A percentile compares a stretch with the other conserved stretches of the same genome.
Conservation (phyloP, 208 protist species). For the Crithidia brevicula region DNA sequence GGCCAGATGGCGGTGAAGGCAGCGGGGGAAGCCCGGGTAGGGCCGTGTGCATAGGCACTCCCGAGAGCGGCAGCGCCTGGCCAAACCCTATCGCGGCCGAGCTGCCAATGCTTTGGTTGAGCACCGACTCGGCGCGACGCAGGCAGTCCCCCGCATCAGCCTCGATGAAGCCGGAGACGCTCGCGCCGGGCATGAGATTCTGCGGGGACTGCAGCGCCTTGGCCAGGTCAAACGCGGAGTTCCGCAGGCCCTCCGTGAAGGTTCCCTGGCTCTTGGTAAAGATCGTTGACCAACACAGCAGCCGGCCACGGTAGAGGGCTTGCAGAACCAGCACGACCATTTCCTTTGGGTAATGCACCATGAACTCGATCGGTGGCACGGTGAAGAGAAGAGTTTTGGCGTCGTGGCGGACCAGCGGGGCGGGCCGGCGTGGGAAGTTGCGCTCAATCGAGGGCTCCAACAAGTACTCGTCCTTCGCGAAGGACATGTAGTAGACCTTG, state of each 20-base stretch:
- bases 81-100: background rate
- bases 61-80: conserved; percentile 11
- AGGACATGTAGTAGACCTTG: conserved; percentile 67
- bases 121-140: conserved; percentile 37
- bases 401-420: conserved; percentile 32
- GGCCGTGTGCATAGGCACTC: too few relatives aligned
- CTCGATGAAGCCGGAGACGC: conserved; percentile 50
- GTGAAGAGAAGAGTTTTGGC: conserved; percentile 44
- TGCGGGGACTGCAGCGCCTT: conserved; percentile 44
- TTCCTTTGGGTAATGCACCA: conserved; percentile 42
- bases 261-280: conserved; percentile 30
- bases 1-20: conserved; percentile 24
- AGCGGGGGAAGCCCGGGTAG: conserved; percentile 47
- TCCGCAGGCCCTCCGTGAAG: conserved; percentile 56
- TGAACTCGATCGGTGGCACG: conserved; percentile 50
- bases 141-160: conserved; percentile 37
- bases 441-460: conserved; percentile 48
- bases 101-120: conserved; percentile 16
- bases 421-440: conserved; percentile 27
- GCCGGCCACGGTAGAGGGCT: conserved; percentile 39
- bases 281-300: conserved; percentile 66
- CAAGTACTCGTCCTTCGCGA: conserved; percentile 41
- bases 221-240: conserved; percentile 50
- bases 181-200: conserved; percentile 34
- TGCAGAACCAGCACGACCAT: conserved; percentile 64